These are phyloP conservation scores for Tricholomella constricta DNA, from an alignment of 768 basidiomycete species.

Conservation along the genomic window DNA sequence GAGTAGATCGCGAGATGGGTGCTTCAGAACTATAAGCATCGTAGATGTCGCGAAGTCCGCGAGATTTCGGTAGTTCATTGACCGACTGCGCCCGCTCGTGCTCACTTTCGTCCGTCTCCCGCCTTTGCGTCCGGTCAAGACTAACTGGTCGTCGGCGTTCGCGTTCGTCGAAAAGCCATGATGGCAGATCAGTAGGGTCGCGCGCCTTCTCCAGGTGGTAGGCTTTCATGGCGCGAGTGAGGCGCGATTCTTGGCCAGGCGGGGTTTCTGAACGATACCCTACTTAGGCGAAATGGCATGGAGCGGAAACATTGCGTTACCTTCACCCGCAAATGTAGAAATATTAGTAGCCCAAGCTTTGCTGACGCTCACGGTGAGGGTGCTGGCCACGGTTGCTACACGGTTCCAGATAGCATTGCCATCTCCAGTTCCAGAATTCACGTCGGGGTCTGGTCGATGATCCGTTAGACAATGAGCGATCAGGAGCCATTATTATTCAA, in stretches of 20 bases:
- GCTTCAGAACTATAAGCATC: slow-evolving; percentile 29
- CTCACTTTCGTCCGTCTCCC: not conserved
- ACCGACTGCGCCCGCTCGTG: not conserved
- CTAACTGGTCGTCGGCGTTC: slow-evolving; percentile 42
- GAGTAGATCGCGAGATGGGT: slow-evolving; percentile 1
- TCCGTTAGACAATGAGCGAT: not conserved
- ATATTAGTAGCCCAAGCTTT: slow-evolving; percentile 57
- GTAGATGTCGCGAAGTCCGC: slow-evolving; percentile 41
- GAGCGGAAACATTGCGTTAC: slow-evolving; percentile 26
- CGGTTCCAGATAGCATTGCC: slow-evolving; percentile 57
- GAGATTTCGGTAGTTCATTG: slow-evolving; percentile 13
- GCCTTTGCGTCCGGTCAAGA: slow-evolving; percentile 2
- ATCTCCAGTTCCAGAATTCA: slow-evolving; percentile 25
- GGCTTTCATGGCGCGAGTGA: slow-evolving; percentile 66
- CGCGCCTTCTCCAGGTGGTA: slow-evolving; percentile 66
- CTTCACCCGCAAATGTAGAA: slow-evolving; percentile 44
- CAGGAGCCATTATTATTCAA: not conserved
- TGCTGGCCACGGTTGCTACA: slow-evolving; percentile 54
- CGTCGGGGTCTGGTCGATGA: not conserved
- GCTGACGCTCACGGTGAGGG: slow-evolving; percentile 56
- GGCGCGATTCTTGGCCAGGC: slow-evolving; percentile 57
- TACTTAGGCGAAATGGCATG: not conserved
- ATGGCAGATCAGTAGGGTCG: slow-evolving; percentile 57
- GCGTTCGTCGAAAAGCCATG: slow-evolving; percentile 63
- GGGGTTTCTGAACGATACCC: slow-evolving; percentile 40